A percentile compares a stretch with the other conserved stretches of the same genome.
Evolutionary conservation across 2,329 filamentous ascomycete genomes (phyloP).

Genomic region (Colletotrichum liriopes): DNA sequence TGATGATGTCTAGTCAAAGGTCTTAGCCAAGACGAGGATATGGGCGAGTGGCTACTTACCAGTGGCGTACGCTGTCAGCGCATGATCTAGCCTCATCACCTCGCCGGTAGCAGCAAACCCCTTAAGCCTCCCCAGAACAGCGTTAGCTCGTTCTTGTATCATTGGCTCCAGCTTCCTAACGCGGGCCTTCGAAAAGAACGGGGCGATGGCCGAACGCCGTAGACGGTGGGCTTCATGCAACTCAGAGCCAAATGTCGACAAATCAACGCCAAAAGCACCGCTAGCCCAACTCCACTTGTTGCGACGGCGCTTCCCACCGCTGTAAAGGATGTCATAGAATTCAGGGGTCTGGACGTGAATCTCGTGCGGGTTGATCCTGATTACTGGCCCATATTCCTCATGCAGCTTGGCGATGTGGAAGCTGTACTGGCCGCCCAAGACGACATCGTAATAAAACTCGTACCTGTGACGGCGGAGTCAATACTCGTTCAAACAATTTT

Average conservation of each 20-base stretch:
- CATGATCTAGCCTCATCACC: no score
- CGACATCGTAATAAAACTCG: slow-evolving; percentile 53
- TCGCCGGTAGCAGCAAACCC: no score
- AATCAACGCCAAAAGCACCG: slow-evolving; percentile 41
- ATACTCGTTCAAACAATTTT: no score
- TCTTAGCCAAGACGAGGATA: slow-evolving; percentile 48
- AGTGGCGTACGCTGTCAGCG: no score
- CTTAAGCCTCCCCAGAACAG: no score
- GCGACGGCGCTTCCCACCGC: slow-evolving; percentile 18
- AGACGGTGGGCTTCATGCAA: slow-evolving; percentile 53
- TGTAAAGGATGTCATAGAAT: slow-evolving; percentile 43
- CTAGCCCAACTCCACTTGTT: slow-evolving; percentile 28
- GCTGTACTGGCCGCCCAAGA: slow-evolving; percentile 48
- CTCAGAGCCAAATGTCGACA: slow-evolving; percentile 47
- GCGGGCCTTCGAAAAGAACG: slow-evolving; percentile 50
- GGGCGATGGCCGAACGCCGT: slow-evolving; percentile 53
- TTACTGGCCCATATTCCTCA: slow-evolving; percentile 54
- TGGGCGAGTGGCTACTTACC: slow-evolving; percentile 40
- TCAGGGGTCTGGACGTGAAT: slow-evolving; percentile 48
- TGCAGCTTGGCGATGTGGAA: slow-evolving; percentile 53
- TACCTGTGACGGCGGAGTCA: slow-evolving; percentile 41
- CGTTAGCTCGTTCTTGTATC: slow-evolving; percentile 22
- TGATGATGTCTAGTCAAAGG: slow-evolving; percentile 31
- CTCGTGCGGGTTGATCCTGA: slow-evolving; percentile 55
- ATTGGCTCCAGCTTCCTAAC: slow-evolving; percentile 13